Conservation (phyloP, 2,329 filamentous ascomycete genomes). For the Arachnopeziza araneosa region DNA sequence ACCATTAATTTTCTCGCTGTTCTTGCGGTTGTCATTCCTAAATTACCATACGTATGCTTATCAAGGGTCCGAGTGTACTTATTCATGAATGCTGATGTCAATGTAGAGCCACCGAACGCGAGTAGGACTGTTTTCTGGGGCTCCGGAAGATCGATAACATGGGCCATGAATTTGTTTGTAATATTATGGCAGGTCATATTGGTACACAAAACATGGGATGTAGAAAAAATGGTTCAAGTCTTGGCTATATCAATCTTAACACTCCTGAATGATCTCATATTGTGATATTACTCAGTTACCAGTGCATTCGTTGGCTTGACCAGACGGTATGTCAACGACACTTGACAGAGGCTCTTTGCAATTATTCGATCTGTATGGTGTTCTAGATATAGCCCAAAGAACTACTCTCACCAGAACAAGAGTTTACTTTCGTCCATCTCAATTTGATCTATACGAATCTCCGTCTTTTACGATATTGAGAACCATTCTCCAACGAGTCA, state of each 20-base stretch:
- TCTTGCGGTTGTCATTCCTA: constrained; percentile 89
- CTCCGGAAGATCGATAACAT: constrained; percentile 51
- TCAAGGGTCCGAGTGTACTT: not conserved
- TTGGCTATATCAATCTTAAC: not conserved
- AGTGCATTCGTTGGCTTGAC: not conserved
- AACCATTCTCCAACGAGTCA: too few species aligned
- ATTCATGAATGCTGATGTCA: constrained; percentile 21
- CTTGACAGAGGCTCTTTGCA: too few species aligned
- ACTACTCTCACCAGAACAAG: too few species aligned
- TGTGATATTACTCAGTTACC: not conserved
- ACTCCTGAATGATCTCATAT: not conserved
- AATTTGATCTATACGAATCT: too few species aligned
- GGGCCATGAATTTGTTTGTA: not conserved
- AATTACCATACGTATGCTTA: constrained; percentile 78
- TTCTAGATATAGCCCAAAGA: too few species aligned
- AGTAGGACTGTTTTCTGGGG: constrained; percentile 66
- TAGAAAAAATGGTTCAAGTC: not conserved
- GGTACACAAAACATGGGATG: not conserved
- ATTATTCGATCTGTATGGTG: too few species aligned
- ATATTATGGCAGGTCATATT: not conserved
- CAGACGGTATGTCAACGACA: not conserved
- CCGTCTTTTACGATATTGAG: too few species aligned
- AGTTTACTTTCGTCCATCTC: too few species aligned
- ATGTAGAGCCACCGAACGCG: constrained; percentile 70
- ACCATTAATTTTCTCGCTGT: constrained; percentile 95